Evolutionary conservation across 768 basidiomycete species (phyloP).

Genomic region (Neoboletus magnificus): DNA sequence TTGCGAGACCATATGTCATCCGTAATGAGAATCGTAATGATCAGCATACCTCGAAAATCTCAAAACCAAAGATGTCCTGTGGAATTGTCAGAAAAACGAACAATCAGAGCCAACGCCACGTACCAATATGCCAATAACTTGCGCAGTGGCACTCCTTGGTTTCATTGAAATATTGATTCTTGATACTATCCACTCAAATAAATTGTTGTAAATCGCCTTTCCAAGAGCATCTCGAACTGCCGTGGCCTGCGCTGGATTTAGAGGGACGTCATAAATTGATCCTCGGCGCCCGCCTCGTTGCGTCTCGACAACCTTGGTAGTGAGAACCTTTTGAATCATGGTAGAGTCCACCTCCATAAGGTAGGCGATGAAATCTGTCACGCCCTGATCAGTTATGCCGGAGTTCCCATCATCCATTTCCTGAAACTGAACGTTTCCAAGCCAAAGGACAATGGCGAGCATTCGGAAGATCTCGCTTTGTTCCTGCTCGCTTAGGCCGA

Average conservation of each 20-base stretch:
- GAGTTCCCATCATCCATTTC: conserved; percentile 92
- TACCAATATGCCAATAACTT: conserved; percentile 91
- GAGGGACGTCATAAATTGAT: conserved; percentile 94
- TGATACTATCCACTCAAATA: conserved; percentile 99
- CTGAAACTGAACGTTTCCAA: conserved; percentile 90
- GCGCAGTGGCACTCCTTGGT: conserved; percentile 64
- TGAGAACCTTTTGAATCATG: conserved; percentile 83
- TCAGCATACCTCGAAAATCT: conserved; percentile 83
- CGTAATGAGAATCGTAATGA: background rate
- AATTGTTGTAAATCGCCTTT: conserved; percentile 96
- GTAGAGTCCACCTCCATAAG: conserved; percentile 84
- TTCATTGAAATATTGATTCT: conserved; percentile 97
- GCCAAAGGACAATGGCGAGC: conserved; percentile 90
- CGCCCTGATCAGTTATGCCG: conserved; percentile 69
- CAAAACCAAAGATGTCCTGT: conserved; percentile 97
- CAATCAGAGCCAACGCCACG: conserved; percentile 17
- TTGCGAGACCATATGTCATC: conserved; percentile 2
- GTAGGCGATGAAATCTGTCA: conserved; percentile 95
- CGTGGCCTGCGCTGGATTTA: conserved; percentile 87
- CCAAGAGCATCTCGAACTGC: conserved; percentile 89
- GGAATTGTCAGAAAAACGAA: background rate
- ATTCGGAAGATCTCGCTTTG: conserved; percentile 92
- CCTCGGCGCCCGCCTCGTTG: conserved; percentile 89
- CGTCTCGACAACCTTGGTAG: conserved; percentile 85
- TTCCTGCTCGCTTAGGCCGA: conserved; percentile 82